Base-by-base conservation (phyloP, 257 asterid genomes). In the Cordia subcordata region DNA sequence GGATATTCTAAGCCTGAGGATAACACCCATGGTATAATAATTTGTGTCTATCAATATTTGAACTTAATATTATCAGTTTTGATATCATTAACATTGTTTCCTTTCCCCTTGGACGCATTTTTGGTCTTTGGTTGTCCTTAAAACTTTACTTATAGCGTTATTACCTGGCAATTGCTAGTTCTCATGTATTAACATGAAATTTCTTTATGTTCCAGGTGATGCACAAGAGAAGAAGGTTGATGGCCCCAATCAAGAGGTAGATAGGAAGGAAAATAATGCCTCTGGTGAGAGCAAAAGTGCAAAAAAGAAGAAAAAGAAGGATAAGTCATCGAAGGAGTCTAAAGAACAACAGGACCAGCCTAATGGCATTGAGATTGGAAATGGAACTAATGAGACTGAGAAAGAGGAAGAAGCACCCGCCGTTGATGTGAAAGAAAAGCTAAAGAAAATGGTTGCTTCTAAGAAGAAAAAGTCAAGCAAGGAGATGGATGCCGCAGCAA, bases 261-360 rank as follows among this genome's bases (percentile, higher is more conserved):
- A 27, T 27, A 27, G 6, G 35, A 27, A 27, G 35, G 35, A 27
- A 6, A 27, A 77, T 23, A 71, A 17, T 68, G 79, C 73, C 49
- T 75, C 95, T 15, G 82, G 79, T 23, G 98, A 87, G 79, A 85
- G 96, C 62, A 85, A 85, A 69, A 85, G 75, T 49, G 87, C 94
- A 54, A 91, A 84, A 75, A 91, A 91, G 88, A 91, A 92, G 83
- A 88, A 88, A 51, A 88, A 91, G 87, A 88, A 82, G 85, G 96
- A 87, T 19, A 87, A 80, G 79, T 77, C 75, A 19, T 66, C 88
- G 40, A 85, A 84, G 76, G 95, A 85, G 73, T 73, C 50, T 4
- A 87, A 79, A 71, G 95, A 88, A 58, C 68, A 79, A 55, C 4
- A 27, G 6, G 35, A 27, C 6, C 84, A 74, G 62, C 81, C 81